These are phyloP conservation scores for Trametes elegans DNA, from an alignment of 768 basidiomycete species.

Conservation along the genomic window DNA sequence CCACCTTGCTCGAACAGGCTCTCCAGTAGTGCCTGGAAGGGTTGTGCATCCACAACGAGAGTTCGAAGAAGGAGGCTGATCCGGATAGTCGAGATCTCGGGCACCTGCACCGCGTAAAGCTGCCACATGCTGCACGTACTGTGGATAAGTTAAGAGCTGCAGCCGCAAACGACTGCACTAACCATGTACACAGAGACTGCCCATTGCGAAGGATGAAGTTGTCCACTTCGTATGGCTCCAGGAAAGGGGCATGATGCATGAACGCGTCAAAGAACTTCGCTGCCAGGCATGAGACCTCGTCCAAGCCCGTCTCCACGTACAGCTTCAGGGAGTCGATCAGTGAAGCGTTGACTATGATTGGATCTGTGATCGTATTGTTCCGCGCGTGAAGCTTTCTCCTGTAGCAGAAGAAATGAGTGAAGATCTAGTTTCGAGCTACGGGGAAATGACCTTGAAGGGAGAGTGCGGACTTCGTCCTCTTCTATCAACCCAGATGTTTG, in stretches of 20 bases:
- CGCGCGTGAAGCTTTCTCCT: conserved; percentile 51
- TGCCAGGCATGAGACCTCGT: conserved; percentile 50
- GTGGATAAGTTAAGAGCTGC: neutral
- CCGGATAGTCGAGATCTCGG: conserved; percentile 53
- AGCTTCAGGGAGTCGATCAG: conserved; percentile 52
- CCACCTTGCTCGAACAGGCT: conserved; percentile 35
- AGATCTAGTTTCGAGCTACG: neutral
- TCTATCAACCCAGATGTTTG: conserved; percentile 44
- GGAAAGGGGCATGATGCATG: conserved; percentile 53
- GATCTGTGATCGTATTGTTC: conserved; percentile 46
- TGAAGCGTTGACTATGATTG: conserved; percentile 56
- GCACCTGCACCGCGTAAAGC: conserved; percentile 59
- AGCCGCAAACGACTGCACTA: conserved; percentile 10
- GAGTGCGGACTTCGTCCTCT: conserved; percentile 44
- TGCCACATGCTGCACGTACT: conserved; percentile 55
- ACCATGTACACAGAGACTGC: conserved; percentile 59
- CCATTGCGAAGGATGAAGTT: conserved; percentile 71
- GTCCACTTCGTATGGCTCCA: conserved; percentile 68
- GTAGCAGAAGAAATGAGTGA: neutral
- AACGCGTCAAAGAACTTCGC: conserved; percentile 66
- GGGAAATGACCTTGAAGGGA: conserved; percentile 61
- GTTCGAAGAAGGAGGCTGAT: conserved; percentile 55
- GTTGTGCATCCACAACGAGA: conserved; percentile 61
- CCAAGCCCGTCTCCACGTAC: conserved; percentile 48
- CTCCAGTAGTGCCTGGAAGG: conserved; percentile 52